phyloP scores from a whole-genome alignment of 2,329 filamentous ascomycete species.

The Pseudofabraea citricarpa region DNA sequence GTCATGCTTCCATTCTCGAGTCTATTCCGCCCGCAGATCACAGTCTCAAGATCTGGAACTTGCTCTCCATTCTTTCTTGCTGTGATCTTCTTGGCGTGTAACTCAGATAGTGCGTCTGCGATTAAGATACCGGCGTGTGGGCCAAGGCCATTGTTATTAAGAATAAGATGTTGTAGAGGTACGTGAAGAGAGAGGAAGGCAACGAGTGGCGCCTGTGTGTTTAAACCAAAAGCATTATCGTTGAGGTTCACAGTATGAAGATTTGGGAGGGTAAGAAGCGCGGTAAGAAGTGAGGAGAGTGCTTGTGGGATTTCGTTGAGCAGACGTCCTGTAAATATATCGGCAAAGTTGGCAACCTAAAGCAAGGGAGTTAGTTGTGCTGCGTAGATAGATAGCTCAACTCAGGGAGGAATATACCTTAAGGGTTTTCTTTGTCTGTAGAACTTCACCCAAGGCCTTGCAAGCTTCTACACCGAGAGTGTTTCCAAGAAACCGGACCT shows the following conservation, averaged over 20 bases:
- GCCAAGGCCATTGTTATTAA: conserved; percentile 97
- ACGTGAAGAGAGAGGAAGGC: conserved; percentile 85
- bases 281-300: conserved; percentile 76
- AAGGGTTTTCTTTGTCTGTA: conserved; percentile 79
- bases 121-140: conserved; percentile 86
- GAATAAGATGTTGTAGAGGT: conserved; percentile 86
- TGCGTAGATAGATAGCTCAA: conserved; percentile 8
- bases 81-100: conserved; percentile 79
- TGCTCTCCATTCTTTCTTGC: conserved; percentile 66
- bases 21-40: conserved; percentile 93
- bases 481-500: conserved; percentile 84
- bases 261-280: conserved; percentile 78
- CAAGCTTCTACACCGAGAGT: conserved; percentile 87
- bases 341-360: conserved; percentile 80
- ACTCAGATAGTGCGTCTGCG: conserved; percentile 77
- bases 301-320: conserved; percentile 91
- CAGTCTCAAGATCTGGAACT: conserved; percentile 85
- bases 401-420: conserved; percentile 45
- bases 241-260: conserved; percentile 92
- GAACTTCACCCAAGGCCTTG: conserved; percentile 75
- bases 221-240: conserved; percentile 96
- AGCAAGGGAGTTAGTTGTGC: neutral
- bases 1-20: conserved; percentile 95
- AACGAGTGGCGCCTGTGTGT: conserved; percentile 87
- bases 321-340: conserved; percentile 95